phyloP scores from a whole-genome alignment of 2,329 filamentous ascomycete genomes.

The Curvularia verruculosa region DNA sequence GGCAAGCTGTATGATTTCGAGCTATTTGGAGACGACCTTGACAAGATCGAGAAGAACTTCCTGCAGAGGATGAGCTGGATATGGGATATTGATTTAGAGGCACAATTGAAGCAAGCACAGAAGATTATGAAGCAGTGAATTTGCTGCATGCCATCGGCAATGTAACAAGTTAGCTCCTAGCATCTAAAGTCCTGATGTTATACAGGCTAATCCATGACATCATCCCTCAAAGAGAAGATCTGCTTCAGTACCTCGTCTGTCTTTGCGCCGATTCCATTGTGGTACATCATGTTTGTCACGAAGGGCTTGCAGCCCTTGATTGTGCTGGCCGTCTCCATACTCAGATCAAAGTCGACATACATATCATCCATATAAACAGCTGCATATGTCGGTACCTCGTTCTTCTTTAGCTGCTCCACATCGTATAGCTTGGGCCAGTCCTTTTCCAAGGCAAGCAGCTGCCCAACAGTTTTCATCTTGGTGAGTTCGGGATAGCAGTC shows the following conservation, averaged over 20 bases:
- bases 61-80: constrained; percentile 48
- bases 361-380: constrained; percentile 86
- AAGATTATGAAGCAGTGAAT: constrained; percentile 27
- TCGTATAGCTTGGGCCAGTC: constrained; percentile 83
- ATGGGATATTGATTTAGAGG: constrained; percentile 50
- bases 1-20: constrained; percentile 52
- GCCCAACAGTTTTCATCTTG: constrained; percentile 70
- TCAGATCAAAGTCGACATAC: constrained; percentile 83
- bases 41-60: constrained; percentile 45
- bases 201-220: constrained; percentile 60
- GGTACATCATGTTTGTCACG: constrained; percentile 85
- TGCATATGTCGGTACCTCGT: constrained; percentile 84
- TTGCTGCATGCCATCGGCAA: not conserved
- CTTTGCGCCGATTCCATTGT: constrained; percentile 77
- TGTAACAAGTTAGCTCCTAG: not conserved
- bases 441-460: constrained; percentile 69
- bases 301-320: constrained; percentile 81
- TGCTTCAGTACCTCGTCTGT: constrained; percentile 77
- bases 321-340: constrained; percentile 72
- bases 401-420: constrained; percentile 71
- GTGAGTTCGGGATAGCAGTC: constrained; percentile 77
- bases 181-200: not conserved
- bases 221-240: constrained; percentile 78
- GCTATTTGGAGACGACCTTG: constrained; percentile 46
- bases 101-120: constrained; percentile 42